These are phyloP conservation scores for Pichia cephalocereana DNA, from an alignment of 805 yeast genomes.

Conservation along the genomic window DNA sequence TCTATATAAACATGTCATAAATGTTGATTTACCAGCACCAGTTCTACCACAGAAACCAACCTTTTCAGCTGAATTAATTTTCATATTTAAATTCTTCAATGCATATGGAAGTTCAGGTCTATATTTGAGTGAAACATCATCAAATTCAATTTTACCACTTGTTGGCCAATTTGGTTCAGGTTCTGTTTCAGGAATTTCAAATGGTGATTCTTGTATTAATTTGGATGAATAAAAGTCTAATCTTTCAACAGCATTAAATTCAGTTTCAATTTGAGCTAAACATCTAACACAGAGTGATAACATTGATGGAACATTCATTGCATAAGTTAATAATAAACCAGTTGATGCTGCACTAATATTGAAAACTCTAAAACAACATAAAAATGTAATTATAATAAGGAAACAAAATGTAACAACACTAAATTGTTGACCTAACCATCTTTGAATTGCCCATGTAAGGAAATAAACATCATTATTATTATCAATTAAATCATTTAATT, in stretches of 20 bases:
- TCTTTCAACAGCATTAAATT: constrained; percentile 77
- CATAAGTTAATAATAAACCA: constrained; percentile 53
- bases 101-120: constrained; percentile 56
- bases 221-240: constrained; percentile 52
- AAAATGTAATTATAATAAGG: constrained; percentile 40
- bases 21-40: constrained; percentile 73
- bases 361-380: constrained; percentile 53
- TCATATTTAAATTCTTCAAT: constrained; percentile 35
- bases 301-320: constrained; percentile 47
- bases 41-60: constrained; percentile 85
- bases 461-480: constrained; percentile 60
- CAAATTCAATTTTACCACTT: constrained; percentile 37
- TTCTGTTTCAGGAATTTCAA: constrained; percentile 32
- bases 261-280: constrained; percentile 64
- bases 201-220: constrained; percentile 60
- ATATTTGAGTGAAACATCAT: constrained; percentile 42
- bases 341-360: constrained; percentile 48
- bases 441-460: constrained; percentile 45
- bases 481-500: constrained; percentile 40
- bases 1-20: constrained; percentile 54
- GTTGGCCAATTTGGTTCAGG: constrained; percentile 41
- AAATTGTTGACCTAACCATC: constrained; percentile 55
- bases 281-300: constrained; percentile 47
- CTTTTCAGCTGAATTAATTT: constrained; percentile 47
- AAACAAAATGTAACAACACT: constrained; percentile 36